Evolutionary conservation across 1,284 basidiomycete species (phyloP).

Genomic region (Trichosporon inkin): DNA sequence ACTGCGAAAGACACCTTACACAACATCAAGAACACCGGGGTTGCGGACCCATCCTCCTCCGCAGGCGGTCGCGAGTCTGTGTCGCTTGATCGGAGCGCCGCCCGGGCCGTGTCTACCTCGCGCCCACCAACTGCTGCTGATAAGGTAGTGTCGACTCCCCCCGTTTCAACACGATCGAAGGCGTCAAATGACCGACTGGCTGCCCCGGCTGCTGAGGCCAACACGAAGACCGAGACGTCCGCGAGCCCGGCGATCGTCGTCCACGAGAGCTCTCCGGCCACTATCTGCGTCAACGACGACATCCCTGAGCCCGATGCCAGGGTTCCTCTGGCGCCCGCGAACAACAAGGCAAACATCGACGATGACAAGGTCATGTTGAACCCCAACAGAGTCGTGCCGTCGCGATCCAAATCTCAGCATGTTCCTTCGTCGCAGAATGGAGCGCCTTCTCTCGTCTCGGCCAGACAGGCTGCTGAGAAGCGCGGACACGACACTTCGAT

Average conservation of each 20-base stretch:
- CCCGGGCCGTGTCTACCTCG: background rate
- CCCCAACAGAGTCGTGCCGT: slow-evolving; percentile 5
- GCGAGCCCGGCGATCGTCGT: slow-evolving; percentile 10
- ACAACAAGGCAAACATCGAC: slow-evolving; percentile 34
- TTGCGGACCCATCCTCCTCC: slow-evolving; percentile 26
- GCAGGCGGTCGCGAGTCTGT: slow-evolving; percentile 14
- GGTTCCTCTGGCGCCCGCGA: slow-evolving; percentile 14
- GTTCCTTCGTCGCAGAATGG: slow-evolving; percentile 4
- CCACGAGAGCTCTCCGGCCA: slow-evolving; percentile 28
- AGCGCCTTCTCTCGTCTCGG: slow-evolving; percentile 4
- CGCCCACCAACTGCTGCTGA: background rate
- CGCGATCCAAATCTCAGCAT: slow-evolving; percentile 18
- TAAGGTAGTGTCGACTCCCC: background rate
- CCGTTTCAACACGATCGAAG: background rate
- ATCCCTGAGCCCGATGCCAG: slow-evolving; percentile 9
- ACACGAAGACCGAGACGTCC: background rate
- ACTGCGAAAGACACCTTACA: slow-evolving; percentile 48
- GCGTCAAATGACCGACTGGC: background rate
- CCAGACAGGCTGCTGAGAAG: background rate
- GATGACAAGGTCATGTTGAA: slow-evolving; percentile 25
- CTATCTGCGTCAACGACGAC: slow-evolving; percentile 19
- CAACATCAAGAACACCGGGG: slow-evolving; percentile 27
- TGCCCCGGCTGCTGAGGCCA: background rate
- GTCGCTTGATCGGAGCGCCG: background rate
- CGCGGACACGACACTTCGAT: background rate